Evolutionary conservation across 495 filamentous ascomycete genomes (phyloP).

Genomic region (Daldinia bambusicola): DNA sequence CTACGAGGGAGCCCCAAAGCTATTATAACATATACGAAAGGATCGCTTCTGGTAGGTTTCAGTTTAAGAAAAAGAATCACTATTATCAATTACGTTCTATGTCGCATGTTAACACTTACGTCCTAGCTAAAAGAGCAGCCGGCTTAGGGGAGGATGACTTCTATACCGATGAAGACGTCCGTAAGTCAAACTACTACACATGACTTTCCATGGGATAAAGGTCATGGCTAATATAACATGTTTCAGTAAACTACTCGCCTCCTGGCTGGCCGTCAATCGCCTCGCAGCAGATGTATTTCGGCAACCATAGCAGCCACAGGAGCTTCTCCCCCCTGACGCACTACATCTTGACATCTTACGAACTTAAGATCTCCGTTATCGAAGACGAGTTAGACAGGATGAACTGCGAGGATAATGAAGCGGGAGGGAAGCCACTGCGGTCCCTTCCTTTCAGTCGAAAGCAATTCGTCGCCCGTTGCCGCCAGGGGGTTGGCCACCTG

Average conservation of each 20-base stretch:
- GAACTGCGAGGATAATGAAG: conserved; percentile 21
- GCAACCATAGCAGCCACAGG: conserved; percentile 17
- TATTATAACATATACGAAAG: conserved; percentile 26
- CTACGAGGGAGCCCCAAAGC: neutral
- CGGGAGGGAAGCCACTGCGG: neutral
- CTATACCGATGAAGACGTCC: conserved; percentile 34
- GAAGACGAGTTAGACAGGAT: conserved; percentile 28
- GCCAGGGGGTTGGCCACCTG: conserved; percentile 21
- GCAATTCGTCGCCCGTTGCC: conserved; percentile 21
- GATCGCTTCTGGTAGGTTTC: conserved; percentile 9
- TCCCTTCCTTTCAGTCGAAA: conserved; percentile 24
- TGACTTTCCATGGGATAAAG: too few species aligned
- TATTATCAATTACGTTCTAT: too few species aligned
- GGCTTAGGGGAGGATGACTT: conserved; percentile 20
- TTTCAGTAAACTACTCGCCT: conserved; percentile 19
- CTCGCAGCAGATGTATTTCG: conserved; percentile 9
- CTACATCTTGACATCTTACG: conserved; percentile 16
- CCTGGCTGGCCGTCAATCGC: conserved; percentile 26
- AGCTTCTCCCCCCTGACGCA: conserved; percentile 9
- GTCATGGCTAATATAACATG: neutral
- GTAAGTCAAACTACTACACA: conserved; percentile 11
- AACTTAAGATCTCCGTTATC: conserved; percentile 24
- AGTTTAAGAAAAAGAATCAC: too few species aligned
- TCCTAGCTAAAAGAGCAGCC: conserved; percentile 12
- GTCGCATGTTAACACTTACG: conserved; percentile 3